Conservation (phyloP, 139 green algal genomes). For the Chloropicon primus region DNA sequence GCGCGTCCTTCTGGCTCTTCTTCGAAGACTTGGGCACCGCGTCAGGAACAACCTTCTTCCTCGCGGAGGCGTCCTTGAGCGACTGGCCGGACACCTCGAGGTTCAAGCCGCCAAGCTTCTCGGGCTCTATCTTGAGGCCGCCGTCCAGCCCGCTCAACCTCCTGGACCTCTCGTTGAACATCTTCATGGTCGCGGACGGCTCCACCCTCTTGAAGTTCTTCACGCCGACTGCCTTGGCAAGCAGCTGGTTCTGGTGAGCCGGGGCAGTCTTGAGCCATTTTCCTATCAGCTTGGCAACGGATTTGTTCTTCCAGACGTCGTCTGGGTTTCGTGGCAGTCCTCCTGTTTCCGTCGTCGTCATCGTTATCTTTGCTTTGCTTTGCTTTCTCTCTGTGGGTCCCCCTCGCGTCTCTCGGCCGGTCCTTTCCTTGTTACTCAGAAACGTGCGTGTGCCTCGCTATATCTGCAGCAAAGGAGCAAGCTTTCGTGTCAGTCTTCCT, state of each 20-base stretch:
- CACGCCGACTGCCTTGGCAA: neutral
- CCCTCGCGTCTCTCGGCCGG: no score
- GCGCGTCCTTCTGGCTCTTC: neutral
- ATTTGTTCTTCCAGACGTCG: neutral
- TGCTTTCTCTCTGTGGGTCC: neutral
- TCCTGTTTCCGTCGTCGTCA: neutral
- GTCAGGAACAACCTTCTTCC: neutral
- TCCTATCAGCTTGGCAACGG: neutral
- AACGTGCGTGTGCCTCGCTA: no score
- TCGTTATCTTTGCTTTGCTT: neutral
- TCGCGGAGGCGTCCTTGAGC: neutral
- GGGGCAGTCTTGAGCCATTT: neutral
- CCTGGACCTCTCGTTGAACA: neutral
- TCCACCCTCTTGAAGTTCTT: neutral
- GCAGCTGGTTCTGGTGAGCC: neutral
- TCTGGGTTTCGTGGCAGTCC: neutral
- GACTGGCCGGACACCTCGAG: neutral
- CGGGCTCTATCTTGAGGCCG: neutral
- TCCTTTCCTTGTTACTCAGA: no score
- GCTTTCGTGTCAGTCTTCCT: no score
- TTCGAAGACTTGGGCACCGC: neutral
- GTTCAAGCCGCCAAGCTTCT: neutral
- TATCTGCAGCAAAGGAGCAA: no score
- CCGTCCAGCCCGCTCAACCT: neutral
- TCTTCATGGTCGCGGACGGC: neutral